Conservation (phyloP, 1,284 basidiomycete species). For the Volvariella surrecta region DNA sequence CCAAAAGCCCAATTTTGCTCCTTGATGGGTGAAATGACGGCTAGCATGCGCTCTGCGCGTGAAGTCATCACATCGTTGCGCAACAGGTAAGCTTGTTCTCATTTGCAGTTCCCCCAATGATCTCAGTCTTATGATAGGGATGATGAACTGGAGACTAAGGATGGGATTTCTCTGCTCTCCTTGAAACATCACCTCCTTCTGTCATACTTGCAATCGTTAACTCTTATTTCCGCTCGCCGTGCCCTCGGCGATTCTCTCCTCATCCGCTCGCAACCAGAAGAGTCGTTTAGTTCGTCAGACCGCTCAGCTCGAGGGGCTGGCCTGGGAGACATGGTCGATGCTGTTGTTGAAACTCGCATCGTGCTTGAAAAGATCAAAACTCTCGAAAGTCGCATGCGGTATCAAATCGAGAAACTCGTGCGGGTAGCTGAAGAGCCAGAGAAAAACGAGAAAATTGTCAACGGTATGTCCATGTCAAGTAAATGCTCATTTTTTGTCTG, state of each 20-base stretch:
- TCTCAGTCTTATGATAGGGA: constrained; percentile 4
- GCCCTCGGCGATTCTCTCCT: constrained; percentile 54
- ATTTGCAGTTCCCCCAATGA: too few species aligned
- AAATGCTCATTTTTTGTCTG: constrained; percentile 3
- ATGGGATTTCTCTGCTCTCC: constrained; percentile 87
- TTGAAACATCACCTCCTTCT: constrained; percentile 84
- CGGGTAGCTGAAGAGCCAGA: constrained; percentile 59
- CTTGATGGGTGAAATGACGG: constrained; percentile 52
- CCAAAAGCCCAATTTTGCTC: constrained; percentile 16
- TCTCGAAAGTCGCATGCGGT: constrained; percentile 83
- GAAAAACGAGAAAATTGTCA: constrained; percentile 42
- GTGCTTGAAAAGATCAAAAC: constrained; percentile 75
- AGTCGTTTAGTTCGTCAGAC: constrained; percentile 25
- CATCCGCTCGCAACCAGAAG: constrained; percentile 29
- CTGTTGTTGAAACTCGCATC: constrained; percentile 64
- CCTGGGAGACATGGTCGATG: constrained; percentile 62
- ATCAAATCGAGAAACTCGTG: constrained; percentile 93
- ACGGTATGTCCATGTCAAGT: constrained; percentile 41
- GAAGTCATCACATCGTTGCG: constrained; percentile 44
- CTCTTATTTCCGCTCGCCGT: constrained; percentile 66
- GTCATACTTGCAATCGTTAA: constrained; percentile 83
- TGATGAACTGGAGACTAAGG: constrained; percentile 44
- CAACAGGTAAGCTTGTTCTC: constrained; percentile 38
- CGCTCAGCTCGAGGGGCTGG: constrained; percentile 45
- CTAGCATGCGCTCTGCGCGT: constrained; percentile 54